These are phyloP conservation scores for Penicillium sclerotigenum DNA, from an alignment of 2,329 filamentous ascomycete species.

Conservation along the genomic window DNA sequence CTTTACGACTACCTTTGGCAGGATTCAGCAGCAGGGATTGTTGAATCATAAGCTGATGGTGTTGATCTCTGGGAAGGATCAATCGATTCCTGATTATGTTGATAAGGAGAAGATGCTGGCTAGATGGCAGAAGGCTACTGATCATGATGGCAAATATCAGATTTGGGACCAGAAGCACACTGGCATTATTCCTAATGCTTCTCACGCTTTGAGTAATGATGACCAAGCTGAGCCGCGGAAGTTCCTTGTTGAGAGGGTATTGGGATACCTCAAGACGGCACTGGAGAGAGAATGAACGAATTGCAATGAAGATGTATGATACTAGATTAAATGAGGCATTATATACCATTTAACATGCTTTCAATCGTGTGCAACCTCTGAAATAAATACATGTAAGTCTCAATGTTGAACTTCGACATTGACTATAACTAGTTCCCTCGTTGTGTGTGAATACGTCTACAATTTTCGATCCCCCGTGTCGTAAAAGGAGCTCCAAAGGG, in stretches of 20 bases:
- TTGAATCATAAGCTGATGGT: constrained; percentile 45
- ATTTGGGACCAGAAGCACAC: constrained; percentile 50
- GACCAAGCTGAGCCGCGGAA: constrained; percentile 31
- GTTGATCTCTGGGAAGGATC: constrained; percentile 48
- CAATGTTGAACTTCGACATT: background rate
- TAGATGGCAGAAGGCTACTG: constrained; percentile 42
- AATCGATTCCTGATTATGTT: constrained; percentile 46
- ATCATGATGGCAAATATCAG: constrained; percentile 30
- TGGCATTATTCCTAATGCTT: constrained; percentile 45
- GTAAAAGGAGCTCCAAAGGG: no score
- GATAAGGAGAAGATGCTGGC: constrained; percentile 44
- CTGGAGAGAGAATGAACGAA: background rate
- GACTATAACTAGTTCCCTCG: background rate
- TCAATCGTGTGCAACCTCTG: background rate
- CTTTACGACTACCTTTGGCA: constrained; percentile 62
- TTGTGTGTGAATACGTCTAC: background rate
- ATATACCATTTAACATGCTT: background rate
- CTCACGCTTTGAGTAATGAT: constrained; percentile 38
- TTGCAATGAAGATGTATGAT: background rate
- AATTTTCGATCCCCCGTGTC: background rate
- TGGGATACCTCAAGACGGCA: constrained; percentile 23
- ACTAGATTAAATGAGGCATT: background rate
- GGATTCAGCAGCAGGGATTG: constrained; percentile 37
- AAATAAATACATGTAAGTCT: background rate
- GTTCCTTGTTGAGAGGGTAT: constrained; percentile 27